Base-by-base conservation (phyloP, 1,284 basidiomycete species). In the Cryptococcus sp. region DNA sequence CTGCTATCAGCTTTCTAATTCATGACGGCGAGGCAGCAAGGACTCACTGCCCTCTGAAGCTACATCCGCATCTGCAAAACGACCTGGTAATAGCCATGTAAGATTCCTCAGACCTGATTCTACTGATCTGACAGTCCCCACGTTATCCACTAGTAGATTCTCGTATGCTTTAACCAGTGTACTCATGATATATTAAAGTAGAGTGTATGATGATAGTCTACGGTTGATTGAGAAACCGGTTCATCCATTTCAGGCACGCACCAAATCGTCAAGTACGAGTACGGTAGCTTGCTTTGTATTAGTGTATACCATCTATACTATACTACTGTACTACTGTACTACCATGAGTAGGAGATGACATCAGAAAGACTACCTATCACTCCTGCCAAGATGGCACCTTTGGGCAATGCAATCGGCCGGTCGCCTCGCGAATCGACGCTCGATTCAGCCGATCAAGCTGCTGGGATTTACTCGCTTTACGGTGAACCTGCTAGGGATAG, bases 51-150 rank as follows among this genome's bases (percentile, higher is more conserved):
- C 83, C 81, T 93, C 91, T 34, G 88, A 91, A 50, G 87, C 89
- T 53, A 97, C 79, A 73, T 97, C 93, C 49, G 92, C 90, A 80
- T 97, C 93, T 72, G 91, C 91, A 82, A 97, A 97, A 56, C 92
- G 82, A 58, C 92, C 93, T 19, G 93, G 92, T 22, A 97, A 80
- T 62, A 97, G 86, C 88, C 91, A 97, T 36, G 91, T 93, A 60
- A 96, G 78, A 55, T 89, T 92, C 54, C 91, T 81, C 58, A 97
- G 77, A 11, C 87, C 85, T 32, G 87, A 90, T 75, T 97, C 92
- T 59, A 96, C 79, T 13, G 87, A 85, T 18, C 86, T 86, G 53
- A 97, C 88, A 14, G 88, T 85, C 9, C 85, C 84, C 31, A 87
- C 84, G 75, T 93, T 91, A 55, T 85, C 82, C 61, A 92, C 77